Percentiles rank a stretch among this genome's conserved stretches.
Conservation (phyloP, 2,329 filamentous ascomycete species). For the Chrysosphaeria jannelii region DNA sequence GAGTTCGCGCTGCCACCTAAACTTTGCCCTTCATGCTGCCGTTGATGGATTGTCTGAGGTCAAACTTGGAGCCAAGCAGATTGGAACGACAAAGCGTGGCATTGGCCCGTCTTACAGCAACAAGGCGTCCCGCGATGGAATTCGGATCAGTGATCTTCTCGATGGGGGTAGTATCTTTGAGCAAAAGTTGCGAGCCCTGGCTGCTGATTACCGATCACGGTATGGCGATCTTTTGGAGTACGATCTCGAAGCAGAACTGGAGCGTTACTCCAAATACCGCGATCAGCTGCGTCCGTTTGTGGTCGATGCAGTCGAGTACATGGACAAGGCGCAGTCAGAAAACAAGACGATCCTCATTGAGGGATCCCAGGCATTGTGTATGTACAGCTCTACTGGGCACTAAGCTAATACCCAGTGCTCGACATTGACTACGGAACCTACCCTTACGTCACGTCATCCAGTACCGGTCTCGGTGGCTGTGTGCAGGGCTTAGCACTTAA, state of each 20-base stretch:
- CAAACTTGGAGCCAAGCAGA: constrained; percentile 10
- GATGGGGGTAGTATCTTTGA: constrained; percentile 28
- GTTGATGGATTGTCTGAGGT: constrained; percentile 22
- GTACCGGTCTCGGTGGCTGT: constrained; percentile 22
- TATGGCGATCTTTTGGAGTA: constrained; percentile 28
- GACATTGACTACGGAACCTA: constrained; percentile 30
- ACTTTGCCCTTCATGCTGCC: constrained; percentile 32
- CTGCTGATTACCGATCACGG: constrained; percentile 30
- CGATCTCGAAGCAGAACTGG: constrained; percentile 40
- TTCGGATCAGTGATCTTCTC: constrained; percentile 33
- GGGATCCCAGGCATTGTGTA: constrained; percentile 13
- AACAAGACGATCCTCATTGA: constrained; percentile 28
- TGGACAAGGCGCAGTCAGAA: constrained; percentile 19
- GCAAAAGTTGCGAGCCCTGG: constrained; percentile 29
- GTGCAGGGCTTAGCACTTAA: constrained; percentile 8
- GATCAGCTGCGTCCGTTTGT: constrained; percentile 25
- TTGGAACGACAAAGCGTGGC: constrained; percentile 6
- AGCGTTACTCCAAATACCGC: constrained; percentile 26
- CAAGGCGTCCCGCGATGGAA: constrained; percentile 32
- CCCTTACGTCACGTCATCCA: constrained; percentile 26
- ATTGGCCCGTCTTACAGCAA: constrained; percentile 11
- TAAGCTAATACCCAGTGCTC: constrained; percentile 10
- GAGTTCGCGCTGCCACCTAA: constrained; percentile 29
- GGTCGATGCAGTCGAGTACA: constrained; percentile 27
- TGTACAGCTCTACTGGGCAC: too few species aligned